Percentiles rank a stretch among this genome's conserved stretches.
Evolutionary conservation across 169 alveolate genomes (phyloP).

Genomic region (Eimeria maxima): DNA sequence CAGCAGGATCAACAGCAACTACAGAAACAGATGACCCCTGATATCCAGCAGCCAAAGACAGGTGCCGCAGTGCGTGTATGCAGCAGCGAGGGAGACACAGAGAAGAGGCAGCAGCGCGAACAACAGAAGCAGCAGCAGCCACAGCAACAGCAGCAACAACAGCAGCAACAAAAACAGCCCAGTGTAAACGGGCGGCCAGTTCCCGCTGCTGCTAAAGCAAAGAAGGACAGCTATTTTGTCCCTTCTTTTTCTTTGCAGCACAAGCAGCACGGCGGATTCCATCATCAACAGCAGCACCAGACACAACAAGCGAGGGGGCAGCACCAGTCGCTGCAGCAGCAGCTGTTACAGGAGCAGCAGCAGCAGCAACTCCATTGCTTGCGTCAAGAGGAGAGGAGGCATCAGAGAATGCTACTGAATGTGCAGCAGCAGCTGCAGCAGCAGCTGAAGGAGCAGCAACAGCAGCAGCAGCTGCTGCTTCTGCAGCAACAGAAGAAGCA

Average conservation of each 20-base stretch:
- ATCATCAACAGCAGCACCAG: slow-evolving; percentile 25
- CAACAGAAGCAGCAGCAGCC: too few relatives aligned
- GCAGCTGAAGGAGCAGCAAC: background rate
- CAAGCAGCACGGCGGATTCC: background rate
- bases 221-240: background rate
- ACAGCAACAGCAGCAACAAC: background rate
- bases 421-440: slow-evolving; percentile 34
- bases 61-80: background rate
- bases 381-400: background rate
- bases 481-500: background rate
- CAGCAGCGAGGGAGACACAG: background rate
- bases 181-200: background rate
- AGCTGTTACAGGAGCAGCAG: background rate
- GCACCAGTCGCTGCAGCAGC: background rate
- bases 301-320: background rate
- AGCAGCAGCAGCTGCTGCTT: background rate
- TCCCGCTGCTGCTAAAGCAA: background rate
- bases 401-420: background rate
- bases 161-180: background rate
- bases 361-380: background rate
- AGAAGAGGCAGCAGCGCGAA: background rate
- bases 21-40: background rate
- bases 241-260: background rate
- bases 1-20: slow-evolving; percentile 21
- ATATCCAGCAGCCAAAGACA: background rate